phyloP scores from a whole-genome alignment of 1,284 basidiomycete genomes.

The Fomes fomentarius region DNA sequence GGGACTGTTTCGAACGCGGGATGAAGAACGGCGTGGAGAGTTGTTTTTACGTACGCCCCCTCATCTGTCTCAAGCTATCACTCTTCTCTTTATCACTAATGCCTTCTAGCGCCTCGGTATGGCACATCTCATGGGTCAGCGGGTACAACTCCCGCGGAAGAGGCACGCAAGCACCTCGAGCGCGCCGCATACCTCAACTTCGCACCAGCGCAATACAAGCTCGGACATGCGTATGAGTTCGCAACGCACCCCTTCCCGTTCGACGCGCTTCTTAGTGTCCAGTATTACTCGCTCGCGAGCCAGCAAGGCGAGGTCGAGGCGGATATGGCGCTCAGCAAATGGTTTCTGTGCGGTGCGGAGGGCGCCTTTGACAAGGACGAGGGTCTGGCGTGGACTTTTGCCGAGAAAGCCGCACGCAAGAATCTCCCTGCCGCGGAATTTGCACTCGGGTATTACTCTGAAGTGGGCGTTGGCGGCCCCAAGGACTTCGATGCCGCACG shows the following conservation, averaged over 20 bases:
- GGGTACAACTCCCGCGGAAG: slow-evolving; percentile 40
- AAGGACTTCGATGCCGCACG: slow-evolving; percentile 67
- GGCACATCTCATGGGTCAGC: slow-evolving; percentile 88
- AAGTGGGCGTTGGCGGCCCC: slow-evolving; percentile 76
- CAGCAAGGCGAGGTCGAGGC: slow-evolving; percentile 90
- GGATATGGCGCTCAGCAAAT: slow-evolving; percentile 94
- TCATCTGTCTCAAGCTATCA: not conserved
- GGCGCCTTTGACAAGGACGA: slow-evolving; percentile 90
- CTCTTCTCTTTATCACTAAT: slow-evolving; percentile 1
- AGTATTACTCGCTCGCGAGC: slow-evolving; percentile 88
- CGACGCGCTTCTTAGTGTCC: slow-evolving; percentile 88
- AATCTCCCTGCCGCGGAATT: slow-evolving; percentile 87
- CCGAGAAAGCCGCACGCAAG: slow-evolving; percentile 86
- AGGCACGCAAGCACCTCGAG: slow-evolving; percentile 69
- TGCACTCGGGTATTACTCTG: slow-evolving; percentile 92
- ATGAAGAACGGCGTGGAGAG: slow-evolving; percentile 27
- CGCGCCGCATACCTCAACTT: slow-evolving; percentile 87
- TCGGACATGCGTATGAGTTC: slow-evolving; percentile 92
- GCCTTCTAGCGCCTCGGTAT: slow-evolving; percentile 87
- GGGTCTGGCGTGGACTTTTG: slow-evolving; percentile 84
- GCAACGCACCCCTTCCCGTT: slow-evolving; percentile 86
- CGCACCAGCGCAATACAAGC: slow-evolving; percentile 90
- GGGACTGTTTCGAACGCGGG: slow-evolving; percentile 30
- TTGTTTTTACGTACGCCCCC: slow-evolving; percentile 27
- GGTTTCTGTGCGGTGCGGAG: slow-evolving; percentile 91